A percentile compares a stretch with the other conserved stretches of the same genome.
These are phyloP conservation scores for Populus hybrid DNA, from an alignment of 441 rosid species.

Conservation along the genomic window DNA sequence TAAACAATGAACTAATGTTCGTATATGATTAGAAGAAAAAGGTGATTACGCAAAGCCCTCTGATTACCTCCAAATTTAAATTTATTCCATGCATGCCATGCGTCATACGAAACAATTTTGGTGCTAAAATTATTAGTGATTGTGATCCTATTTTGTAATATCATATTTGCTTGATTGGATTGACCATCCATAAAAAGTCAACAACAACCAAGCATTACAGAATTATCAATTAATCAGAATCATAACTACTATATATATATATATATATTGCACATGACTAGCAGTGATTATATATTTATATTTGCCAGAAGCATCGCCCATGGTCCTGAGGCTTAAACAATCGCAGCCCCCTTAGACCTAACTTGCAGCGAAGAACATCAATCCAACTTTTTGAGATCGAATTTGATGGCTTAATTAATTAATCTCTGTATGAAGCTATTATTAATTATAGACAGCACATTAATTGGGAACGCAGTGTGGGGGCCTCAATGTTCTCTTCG, in stretches of 20 bases:
- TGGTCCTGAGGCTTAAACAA: neutral
- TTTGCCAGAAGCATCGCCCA: neutral
- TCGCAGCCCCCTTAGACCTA: neutral
- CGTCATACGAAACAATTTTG: slow-evolving; percentile 21
- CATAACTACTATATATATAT: neutral
- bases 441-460: neutral
- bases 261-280: neutral
- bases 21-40: neutral
- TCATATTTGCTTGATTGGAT: slow-evolving; percentile 6
- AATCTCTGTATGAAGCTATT: neutral
- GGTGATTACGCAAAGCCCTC: slow-evolving; percentile 24
- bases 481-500: too few species aligned
- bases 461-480: neutral
- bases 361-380: neutral
- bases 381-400: neutral
- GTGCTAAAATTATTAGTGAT: slow-evolving; percentile 6
- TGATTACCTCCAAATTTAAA: neutral
- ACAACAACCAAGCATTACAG: neutral
- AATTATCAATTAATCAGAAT: neutral
- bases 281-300: neutral
- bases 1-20: neutral
- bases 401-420: neutral
- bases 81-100: slow-evolving; percentile 15
- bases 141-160: slow-evolving; percentile 8
- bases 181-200: neutral